These are phyloP conservation scores for Acrodontium crateriforme DNA, from an alignment of 2,329 filamentous ascomycete species.

Conservation along the genomic window DNA sequence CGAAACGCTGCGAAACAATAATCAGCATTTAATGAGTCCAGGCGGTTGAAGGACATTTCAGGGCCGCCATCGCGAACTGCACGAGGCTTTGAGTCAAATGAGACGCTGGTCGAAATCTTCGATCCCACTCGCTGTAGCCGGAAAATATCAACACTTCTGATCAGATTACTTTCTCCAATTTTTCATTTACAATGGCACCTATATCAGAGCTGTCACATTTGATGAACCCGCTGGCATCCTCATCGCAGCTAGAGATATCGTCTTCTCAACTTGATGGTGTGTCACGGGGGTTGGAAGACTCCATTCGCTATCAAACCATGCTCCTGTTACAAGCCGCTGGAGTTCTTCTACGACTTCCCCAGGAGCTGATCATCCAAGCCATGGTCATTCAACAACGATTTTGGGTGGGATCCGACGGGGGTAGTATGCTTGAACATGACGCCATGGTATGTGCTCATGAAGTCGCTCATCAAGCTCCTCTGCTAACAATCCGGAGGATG, in stretches of 20 bases:
- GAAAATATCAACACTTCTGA: too few relatives aligned
- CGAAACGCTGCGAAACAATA: too few relatives aligned
- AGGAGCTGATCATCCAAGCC: constrained; percentile 73
- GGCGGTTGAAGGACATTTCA: too few relatives aligned
- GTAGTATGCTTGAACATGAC: constrained; percentile 36
- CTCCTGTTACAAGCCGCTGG: constrained; percentile 66
- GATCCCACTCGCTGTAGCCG: too few relatives aligned
- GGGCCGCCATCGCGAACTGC: too few relatives aligned
- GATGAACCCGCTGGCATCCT: constrained; percentile 57
- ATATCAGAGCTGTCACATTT: constrained; percentile 32
- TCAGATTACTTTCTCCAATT: too few relatives aligned
- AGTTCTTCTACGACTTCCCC: constrained; percentile 67
- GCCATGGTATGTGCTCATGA: constrained; percentile 32
- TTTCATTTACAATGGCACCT: too few relatives aligned
- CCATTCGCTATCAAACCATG: constrained; percentile 57
- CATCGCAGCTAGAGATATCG: constrained; percentile 51
- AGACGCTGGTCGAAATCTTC: too few relatives aligned
- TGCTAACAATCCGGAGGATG: constrained; percentile 42
- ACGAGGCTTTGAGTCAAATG: too few relatives aligned
- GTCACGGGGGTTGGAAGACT: constrained; percentile 55
- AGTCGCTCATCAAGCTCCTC: neutral
- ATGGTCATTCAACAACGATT: constrained; percentile 71
- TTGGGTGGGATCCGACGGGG: constrained; percentile 50
- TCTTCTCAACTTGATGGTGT: constrained; percentile 43
- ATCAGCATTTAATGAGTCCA: too few relatives aligned